Evolutionary conservation across 1,284 basidiomycete species (phyloP), one percentile per base, ranked within the genome.

Genomic region (Ganoderma leucocontextum): DNA sequence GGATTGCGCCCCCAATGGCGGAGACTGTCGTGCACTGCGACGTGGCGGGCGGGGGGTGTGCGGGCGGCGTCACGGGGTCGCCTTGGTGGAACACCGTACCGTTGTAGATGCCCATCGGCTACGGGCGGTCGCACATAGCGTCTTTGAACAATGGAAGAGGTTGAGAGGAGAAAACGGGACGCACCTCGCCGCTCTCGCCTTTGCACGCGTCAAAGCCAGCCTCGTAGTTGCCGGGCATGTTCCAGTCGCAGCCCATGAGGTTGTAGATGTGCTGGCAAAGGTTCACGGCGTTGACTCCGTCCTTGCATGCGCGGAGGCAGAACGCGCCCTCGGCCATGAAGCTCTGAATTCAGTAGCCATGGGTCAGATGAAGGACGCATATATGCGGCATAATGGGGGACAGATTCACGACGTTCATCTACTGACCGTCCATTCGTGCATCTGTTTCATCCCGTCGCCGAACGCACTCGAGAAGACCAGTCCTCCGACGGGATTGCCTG

Each of bases 301-400:
- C 84, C 65, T 85, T 88, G 78, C 93, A 95, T 6, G 87, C 92
- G 67, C 92, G 86, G 82, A 95, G 86, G 80, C 92, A 94, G 80
- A 94, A 95, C 71, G 86, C 78, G 49, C 81, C 79, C 72, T 80
- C 82, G 2, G 87, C 84, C 63, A 92, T 81, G 75, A 89, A 91
- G 77, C 89, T 89, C 82, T 84, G 36, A 22, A 35, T 41, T n/a
- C 58, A 39, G 35, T 9, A 68, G 22, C 29, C 29, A 8, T 19
- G 38, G 4, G 33, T 41, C n/a, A 60, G 59, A 6, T 1, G 12
- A 7, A 41, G 12, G 9, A 9, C 17, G 59, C 59, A 60, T 35
- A 42, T 22, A 60, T 49, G 44, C n/a, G 17, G 35, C n/a, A 13
- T 8, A 12, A 15, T 13, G 38, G n/a, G 19, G 33, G 22, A 12